These are phyloP conservation scores for Candida michaelii DNA, from an alignment of 805 yeast species.

Conservation along the genomic window DNA sequence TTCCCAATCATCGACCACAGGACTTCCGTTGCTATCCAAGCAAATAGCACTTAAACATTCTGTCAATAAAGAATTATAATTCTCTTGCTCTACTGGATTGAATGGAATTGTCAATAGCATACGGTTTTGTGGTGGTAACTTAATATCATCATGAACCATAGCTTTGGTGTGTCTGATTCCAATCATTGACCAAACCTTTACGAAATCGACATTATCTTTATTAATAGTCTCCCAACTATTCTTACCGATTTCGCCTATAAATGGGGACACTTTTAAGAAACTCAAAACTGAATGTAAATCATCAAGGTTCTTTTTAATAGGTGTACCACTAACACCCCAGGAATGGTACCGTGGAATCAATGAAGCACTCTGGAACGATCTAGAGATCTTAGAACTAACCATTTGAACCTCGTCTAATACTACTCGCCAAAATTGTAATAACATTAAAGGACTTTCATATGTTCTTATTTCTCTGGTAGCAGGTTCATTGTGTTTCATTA, in stretches of 20 bases:
- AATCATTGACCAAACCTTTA: constrained; percentile 49
- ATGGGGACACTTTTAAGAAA: constrained; percentile 69
- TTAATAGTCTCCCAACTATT: constrained; percentile 38
- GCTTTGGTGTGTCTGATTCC: constrained; percentile 81
- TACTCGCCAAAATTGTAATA: constrained; percentile 85
- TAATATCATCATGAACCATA: constrained; percentile 75
- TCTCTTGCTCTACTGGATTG: constrained; percentile 80
- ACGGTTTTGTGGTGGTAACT: constrained; percentile 76
- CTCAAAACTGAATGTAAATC: constrained; percentile 73
- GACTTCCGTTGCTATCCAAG: constrained; percentile 51
- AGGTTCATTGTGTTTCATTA: constrained; percentile 27
- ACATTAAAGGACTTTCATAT: constrained; percentile 78
- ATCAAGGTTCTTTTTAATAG: constrained; percentile 62
- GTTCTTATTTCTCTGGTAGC: constrained; percentile 34
- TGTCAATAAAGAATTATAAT: constrained; percentile 64
- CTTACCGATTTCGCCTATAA: constrained; percentile 44
- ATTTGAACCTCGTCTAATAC: constrained; percentile 93
- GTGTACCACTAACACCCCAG: constrained; percentile 98
- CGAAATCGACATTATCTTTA: constrained; percentile 26
- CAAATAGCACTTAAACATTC: constrained; percentile 61
- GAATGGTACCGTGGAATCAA: constrained; percentile 82
- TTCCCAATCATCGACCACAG: constrained; percentile 49
- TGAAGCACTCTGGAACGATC: constrained; percentile 78
- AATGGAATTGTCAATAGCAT: constrained; percentile 71
- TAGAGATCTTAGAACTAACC: constrained; percentile 71